Evolutionary conservation across 345 rosid genomes (phyloP).

Genomic region (Corchorus capsularis): DNA sequence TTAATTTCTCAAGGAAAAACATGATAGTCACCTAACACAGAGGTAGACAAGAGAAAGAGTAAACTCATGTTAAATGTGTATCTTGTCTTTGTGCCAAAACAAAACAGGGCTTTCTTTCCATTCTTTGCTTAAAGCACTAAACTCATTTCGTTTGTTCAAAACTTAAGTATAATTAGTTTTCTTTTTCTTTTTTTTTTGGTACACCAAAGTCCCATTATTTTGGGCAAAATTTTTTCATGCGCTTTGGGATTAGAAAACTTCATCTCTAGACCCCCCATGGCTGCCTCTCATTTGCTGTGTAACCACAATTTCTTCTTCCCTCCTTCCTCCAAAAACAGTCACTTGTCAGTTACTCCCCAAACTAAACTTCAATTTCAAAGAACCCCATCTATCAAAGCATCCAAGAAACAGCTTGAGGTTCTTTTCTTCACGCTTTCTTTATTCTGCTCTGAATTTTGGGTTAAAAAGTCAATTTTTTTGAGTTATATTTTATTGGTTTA

Average conservation of each 20-base stretch:
- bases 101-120: background rate
- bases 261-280: conserved; percentile 27
- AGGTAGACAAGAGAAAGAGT: background rate
- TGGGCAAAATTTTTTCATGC: background rate
- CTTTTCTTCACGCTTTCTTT: background rate
- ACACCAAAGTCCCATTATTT: too few relatives aligned
- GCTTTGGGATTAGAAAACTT: background rate
- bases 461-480: background rate
- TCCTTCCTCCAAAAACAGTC: conserved; percentile 29
- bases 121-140: background rate
- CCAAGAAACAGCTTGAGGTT: conserved; percentile 66
- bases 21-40: background rate
- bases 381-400: conserved; percentile 46
- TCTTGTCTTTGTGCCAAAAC: background rate
- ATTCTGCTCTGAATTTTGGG: background rate
- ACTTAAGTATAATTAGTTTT: too few relatives aligned
- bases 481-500: background rate
- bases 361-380: conserved; percentile 38
- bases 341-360: conserved; percentile 27
- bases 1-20: background rate
- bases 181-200: too few relatives aligned
- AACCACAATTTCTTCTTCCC: conserved; percentile 35
- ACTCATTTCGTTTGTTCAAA: background rate
- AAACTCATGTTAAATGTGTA: background rate
- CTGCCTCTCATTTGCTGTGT: conserved; percentile 54